Conservation (phyloP, 2,329 filamentous ascomycete species). For the Neopestalotiopsis sp. region DNA sequence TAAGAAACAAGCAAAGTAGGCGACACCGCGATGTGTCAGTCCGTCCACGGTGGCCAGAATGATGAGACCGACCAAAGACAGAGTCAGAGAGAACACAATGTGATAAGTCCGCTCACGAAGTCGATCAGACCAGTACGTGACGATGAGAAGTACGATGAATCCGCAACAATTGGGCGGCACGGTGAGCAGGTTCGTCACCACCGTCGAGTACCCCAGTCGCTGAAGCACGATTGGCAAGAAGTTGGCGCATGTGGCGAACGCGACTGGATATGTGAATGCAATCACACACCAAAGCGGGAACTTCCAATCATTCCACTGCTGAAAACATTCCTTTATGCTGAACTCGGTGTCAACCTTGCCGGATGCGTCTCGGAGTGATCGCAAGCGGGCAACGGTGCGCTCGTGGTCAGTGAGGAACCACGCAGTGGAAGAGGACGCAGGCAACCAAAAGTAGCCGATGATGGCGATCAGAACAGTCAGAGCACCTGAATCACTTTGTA, state of each 20-base stretch:
- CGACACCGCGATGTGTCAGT: constrained; percentile 43
- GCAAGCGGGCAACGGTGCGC: constrained; percentile 42
- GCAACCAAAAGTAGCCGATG: constrained; percentile 29
- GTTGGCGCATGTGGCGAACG: constrained; percentile 45
- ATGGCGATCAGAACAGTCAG: constrained; percentile 7
- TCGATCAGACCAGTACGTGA: constrained; percentile 49
- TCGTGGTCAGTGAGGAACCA: constrained; percentile 50
- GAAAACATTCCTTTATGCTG: constrained; percentile 45
- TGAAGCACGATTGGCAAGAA: constrained; percentile 53
- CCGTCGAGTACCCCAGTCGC: constrained; percentile 46
- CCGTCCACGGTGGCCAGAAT: constrained; percentile 49
- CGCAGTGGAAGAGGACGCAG: constrained; percentile 47
- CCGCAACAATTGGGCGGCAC: constrained; percentile 54
- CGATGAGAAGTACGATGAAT: constrained; percentile 48
- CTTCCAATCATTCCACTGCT: constrained; percentile 46
- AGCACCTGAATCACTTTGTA: not conserved
- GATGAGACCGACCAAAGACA: constrained; percentile 49
- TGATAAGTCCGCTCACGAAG: constrained; percentile 51
- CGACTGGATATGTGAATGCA: constrained; percentile 52
- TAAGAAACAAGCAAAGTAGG: constrained; percentile 57
- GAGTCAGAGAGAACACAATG: constrained; percentile 39
- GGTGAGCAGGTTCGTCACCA: constrained; percentile 54
- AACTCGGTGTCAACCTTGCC: constrained; percentile 41
- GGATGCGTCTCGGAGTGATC: constrained; percentile 51
- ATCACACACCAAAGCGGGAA: constrained; percentile 46